Evolutionary conservation across 1,284 basidiomycete species (phyloP).

Genomic region (Crepidotus sp.): DNA sequence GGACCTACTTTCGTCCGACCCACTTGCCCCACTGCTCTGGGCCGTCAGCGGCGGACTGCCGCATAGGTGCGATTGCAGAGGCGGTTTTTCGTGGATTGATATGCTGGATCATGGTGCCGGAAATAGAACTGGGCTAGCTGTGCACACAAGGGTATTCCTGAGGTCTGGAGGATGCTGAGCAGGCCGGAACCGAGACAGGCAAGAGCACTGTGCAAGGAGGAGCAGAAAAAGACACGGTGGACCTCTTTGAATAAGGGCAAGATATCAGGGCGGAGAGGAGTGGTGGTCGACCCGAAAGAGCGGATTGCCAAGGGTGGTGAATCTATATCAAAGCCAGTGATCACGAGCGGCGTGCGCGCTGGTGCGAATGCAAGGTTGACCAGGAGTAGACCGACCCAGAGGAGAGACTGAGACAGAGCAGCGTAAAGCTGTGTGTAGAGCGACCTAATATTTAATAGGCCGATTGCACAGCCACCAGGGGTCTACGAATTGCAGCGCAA

Average conservation of each 20-base stretch:
- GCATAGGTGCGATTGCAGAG: constrained; percentile 25
- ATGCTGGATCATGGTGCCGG: constrained; percentile 52
- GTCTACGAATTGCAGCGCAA: background rate
- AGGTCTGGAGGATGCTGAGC: background rate
- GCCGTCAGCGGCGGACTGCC: constrained; percentile 26
- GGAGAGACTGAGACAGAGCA: background rate
- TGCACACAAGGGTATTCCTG: background rate
- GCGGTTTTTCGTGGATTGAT: constrained; percentile 33
- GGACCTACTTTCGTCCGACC: constrained; percentile 47
- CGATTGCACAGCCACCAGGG: background rate
- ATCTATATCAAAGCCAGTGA: constrained; percentile 20
- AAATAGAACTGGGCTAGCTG: constrained; percentile 13
- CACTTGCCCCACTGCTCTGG: constrained; percentile 52
- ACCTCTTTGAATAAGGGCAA: background rate
- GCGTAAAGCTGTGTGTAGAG: background rate
- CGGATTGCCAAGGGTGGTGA: constrained; percentile 26
- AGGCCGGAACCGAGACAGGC: background rate
- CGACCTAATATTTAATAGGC: too few relatives aligned
- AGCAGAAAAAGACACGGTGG: background rate
- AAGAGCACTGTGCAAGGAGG: background rate
- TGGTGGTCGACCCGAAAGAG: constrained; percentile 27
- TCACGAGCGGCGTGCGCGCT: constrained; percentile 5
- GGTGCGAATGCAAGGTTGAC: background rate
- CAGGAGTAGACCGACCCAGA: background rate
- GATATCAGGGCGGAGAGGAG: constrained; percentile 17